These are phyloP conservation scores for Phialophora chinensis DNA, from an alignment of 2,329 filamentous ascomycete species.

Conservation along the genomic window DNA sequence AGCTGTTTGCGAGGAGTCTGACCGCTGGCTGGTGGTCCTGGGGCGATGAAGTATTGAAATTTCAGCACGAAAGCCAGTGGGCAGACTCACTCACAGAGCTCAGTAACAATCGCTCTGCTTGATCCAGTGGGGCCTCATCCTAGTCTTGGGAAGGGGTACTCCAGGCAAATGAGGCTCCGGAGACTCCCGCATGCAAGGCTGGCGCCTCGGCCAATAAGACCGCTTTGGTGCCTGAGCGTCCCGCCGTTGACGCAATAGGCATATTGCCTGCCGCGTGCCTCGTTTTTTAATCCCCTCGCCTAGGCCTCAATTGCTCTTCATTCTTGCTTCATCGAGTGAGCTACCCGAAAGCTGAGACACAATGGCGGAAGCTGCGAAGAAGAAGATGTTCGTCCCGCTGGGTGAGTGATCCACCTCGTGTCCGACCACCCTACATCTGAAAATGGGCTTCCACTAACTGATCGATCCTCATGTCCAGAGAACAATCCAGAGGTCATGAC, in stretches of 20 bases:
- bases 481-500: constrained; percentile 91
- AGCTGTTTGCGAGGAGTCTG: constrained; percentile 66
- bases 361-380: constrained; percentile 40
- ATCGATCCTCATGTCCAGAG: constrained; percentile 49
- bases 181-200: constrained; percentile 11
- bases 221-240: constrained; percentile 15
- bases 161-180: background rate
- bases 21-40: constrained; percentile 67
- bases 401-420: constrained; percentile 42
- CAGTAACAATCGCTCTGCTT: background rate
- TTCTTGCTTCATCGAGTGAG: background rate
- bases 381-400: constrained; percentile 57
- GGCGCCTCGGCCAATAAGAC: constrained; percentile 14
- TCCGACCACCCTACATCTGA: background rate
- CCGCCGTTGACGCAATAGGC: constrained; percentile 27
- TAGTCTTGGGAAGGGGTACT: background rate
- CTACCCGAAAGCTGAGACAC: background rate
- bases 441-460: background rate
- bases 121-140: background rate
- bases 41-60: constrained; percentile 68
- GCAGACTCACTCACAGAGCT: background rate
- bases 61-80: constrained; percentile 50
- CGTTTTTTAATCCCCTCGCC: background rate
- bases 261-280: constrained; percentile 13
- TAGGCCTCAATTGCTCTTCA: background rate